A percentile compares a stretch with the other conserved stretches of the same genome.
These are phyloP conservation scores for Anthracocystis walkeri DNA, from an alignment of 1,284 basidiomycete genomes.

Conservation along the genomic window DNA sequence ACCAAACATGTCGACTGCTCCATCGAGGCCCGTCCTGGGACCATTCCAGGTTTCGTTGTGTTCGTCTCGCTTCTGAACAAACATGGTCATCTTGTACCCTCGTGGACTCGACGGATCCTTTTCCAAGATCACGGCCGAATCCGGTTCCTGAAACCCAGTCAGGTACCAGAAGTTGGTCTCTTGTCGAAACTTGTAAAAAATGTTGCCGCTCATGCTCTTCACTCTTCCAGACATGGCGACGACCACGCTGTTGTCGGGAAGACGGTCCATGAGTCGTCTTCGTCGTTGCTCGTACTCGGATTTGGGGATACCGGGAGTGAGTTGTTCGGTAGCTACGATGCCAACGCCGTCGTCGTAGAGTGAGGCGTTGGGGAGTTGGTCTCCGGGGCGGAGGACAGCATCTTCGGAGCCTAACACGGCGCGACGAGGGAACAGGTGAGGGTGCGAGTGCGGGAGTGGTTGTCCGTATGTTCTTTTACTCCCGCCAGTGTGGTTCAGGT, in stretches of 20 bases:
- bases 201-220: conserved; percentile 78
- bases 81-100: conserved; percentile 90
- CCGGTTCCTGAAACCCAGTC: conserved; percentile 88
- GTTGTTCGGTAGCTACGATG: conserved; percentile 72
- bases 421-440: conserved; percentile 76
- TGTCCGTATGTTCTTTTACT: conserved; percentile 74
- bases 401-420: conserved; percentile 47
- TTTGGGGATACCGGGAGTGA: conserved; percentile 85
- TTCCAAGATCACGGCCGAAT: conserved; percentile 80
- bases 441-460: conserved; percentile 80
- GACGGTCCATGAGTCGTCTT: conserved; percentile 78
- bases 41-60: conserved; percentile 93
- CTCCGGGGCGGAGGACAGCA: conserved; percentile 31
- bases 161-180: conserved; percentile 68
- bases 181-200: conserved; percentile 82
- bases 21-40: conserved; percentile 72
- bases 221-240: conserved; percentile 83
- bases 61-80: conserved; percentile 80
- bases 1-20: conserved; percentile 63
- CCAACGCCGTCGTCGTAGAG: conserved; percentile 40
- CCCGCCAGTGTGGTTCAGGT: not conserved
- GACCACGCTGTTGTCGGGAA: conserved; percentile 83
- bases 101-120: conserved; percentile 71
- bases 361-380: conserved; percentile 7
- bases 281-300: conserved; percentile 87